phyloP scores from a whole-genome alignment of 1,284 basidiomycete genomes.

The Termitomyces sp. region DNA sequence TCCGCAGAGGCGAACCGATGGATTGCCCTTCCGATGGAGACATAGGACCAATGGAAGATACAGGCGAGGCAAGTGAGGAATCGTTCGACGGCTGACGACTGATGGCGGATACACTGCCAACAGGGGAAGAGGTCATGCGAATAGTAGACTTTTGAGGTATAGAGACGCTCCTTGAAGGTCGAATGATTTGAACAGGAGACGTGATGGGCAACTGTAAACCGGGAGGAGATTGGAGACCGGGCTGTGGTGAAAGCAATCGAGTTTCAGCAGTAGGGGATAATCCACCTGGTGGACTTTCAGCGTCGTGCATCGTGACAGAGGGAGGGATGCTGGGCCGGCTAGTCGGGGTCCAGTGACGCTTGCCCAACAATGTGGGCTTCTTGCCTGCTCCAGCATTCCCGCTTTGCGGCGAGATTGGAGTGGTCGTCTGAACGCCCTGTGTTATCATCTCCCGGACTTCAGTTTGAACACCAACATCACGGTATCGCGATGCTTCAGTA shows the following conservation, averaged over 20 bases:
- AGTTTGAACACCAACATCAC: constrained; percentile 59
- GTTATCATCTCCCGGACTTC: constrained; percentile 42
- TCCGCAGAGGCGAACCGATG: constrained; percentile 28
- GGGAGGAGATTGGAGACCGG: not conserved
- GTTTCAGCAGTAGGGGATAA: constrained; percentile 21
- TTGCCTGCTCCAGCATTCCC: constrained; percentile 15
- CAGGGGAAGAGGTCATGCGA: constrained; percentile 7
- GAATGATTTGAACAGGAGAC: constrained; percentile 2
- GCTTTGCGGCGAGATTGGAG: constrained; percentile 17
- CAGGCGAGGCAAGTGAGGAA: constrained; percentile 39
- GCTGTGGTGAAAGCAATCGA: constrained; percentile 9
- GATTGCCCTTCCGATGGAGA: constrained; percentile 38
- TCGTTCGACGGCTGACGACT: constrained; percentile 34
- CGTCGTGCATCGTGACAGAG: constrained; percentile 23
- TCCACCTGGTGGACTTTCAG: constrained; percentile 22
- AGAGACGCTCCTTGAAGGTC: constrained; percentile 5
- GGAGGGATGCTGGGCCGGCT: constrained; percentile 21
- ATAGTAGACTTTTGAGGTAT: constrained; percentile 7
- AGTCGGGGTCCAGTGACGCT: constrained; percentile 32
- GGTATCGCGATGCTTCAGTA: constrained; percentile 43
- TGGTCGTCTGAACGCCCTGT: constrained; percentile 49
- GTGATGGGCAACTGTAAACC: not conserved
- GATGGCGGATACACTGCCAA: constrained; percentile 17
- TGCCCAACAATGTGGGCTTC: constrained; percentile 23
- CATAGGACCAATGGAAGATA: constrained; percentile 44